Evolutionary conservation across 768 basidiomycete genomes (phyloP).

Genomic region (Coprinopsis strossmayeri): DNA sequence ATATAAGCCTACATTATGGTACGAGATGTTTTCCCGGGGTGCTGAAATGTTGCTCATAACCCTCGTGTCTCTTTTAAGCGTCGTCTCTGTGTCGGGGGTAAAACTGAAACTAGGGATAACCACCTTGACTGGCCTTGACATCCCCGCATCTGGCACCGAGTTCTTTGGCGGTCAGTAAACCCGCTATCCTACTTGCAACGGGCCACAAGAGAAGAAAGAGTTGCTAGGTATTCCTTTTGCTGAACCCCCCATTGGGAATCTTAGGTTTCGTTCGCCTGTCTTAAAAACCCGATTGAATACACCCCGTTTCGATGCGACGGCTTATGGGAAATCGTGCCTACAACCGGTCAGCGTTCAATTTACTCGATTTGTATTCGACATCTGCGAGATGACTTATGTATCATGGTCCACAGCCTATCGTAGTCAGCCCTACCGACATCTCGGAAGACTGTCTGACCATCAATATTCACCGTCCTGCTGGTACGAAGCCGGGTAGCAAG

Average conservation of each 20-base stretch:
- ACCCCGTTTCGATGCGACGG: slow-evolving; percentile 35
- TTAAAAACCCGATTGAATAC: slow-evolving; percentile 31
- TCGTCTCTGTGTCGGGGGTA: too few species aligned
- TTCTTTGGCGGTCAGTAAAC: slow-evolving; percentile 37
- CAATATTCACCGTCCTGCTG: slow-evolving; percentile 48
- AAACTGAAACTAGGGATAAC: slow-evolving; percentile 33
- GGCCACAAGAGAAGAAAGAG: too few species aligned
- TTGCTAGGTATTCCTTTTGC: slow-evolving; percentile 44
- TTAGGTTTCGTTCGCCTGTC: slow-evolving; percentile 40
- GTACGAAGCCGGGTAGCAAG: slow-evolving; percentile 18
- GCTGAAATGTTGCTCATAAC: too few species aligned
- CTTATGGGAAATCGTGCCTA: slow-evolving; percentile 41
- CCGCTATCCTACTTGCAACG: too few species aligned
- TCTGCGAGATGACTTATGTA: not conserved
- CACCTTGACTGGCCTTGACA: slow-evolving; percentile 28
- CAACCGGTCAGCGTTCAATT: slow-evolving; percentile 34
- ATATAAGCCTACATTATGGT: too few species aligned
- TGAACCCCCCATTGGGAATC: slow-evolving; percentile 41
- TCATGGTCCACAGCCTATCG: not conserved
- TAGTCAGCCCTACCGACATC: slow-evolving; percentile 13
- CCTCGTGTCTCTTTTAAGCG: too few species aligned
- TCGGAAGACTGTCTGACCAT: slow-evolving; percentile 58
- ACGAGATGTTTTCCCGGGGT: too few species aligned
- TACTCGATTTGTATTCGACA: not conserved
- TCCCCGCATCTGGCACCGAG: slow-evolving; percentile 27